Percentiles rank a stretch among this genome's conserved stretches.
Evolutionary conservation across 176 grass and related monocot genomes (phyloP).

Genomic region (Panicum miliaceum): DNA sequence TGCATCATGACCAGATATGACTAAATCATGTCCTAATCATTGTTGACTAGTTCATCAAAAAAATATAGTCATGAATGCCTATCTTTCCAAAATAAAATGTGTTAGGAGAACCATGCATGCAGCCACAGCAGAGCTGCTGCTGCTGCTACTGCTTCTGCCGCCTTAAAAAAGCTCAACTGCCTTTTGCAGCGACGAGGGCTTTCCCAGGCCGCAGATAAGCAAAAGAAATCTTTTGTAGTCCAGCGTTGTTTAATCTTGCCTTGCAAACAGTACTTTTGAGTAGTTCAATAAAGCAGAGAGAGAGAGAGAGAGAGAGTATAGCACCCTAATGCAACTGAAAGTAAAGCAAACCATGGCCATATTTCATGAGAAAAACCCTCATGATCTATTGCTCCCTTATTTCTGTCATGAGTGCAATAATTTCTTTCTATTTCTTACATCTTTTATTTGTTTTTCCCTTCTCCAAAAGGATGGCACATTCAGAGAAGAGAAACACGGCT

Average conservation of each 20-base stretch:
- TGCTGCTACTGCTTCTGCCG: constrained; percentile 35
- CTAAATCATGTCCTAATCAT: constrained; percentile 19
- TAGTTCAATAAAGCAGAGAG: constrained; percentile 20
- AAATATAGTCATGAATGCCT: constrained; percentile 20
- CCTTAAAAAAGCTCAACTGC: constrained; percentile 43
- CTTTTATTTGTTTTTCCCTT: neutral
- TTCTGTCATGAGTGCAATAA: neutral
- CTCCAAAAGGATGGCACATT: constrained; percentile 22
- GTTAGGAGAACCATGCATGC: constrained; percentile 40
- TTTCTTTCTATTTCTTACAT: constrained; percentile 9
- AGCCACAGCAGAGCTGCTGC: constrained; percentile 39
- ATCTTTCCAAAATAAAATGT: constrained; percentile 22
- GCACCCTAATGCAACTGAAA: constrained; percentile 33
- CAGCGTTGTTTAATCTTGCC: constrained; percentile 64
- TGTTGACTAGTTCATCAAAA: constrained; percentile 16
- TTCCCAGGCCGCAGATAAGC: constrained; percentile 36
- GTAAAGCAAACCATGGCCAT: constrained; percentile 26
- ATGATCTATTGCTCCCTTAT: neutral
- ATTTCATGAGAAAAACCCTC: constrained; percentile 58
- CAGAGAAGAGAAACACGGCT: constrained; percentile 22
- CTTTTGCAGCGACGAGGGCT: constrained; percentile 44
- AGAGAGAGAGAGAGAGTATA: constrained; percentile 1
- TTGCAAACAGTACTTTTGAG: constrained; percentile 65
- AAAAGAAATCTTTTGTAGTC: constrained; percentile 61
- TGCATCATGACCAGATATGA: neutral